Evolutionary conservation across 352 stramenopile species (phyloP).

Genomic region (Phytophthora sojae): DNA sequence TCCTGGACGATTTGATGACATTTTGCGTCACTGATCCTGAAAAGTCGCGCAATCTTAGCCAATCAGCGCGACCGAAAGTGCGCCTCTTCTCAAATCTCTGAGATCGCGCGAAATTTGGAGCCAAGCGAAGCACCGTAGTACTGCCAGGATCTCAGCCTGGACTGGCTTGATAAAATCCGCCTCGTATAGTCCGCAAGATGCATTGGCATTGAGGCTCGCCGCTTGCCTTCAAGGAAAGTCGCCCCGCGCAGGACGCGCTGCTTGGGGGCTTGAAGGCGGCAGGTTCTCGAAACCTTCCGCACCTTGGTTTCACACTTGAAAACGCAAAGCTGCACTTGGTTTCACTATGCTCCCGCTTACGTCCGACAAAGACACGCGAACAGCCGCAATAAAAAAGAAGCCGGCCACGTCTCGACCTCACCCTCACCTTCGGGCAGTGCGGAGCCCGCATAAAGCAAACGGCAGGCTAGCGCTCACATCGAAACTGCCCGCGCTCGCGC

Average conservation of each 20-base stretch:
- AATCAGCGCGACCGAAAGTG: constrained; percentile 10
- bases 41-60: not conserved
- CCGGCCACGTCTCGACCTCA: constrained; percentile 4
- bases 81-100: constrained; percentile 12
- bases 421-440: not conserved
- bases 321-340: constrained; percentile 5
- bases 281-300: constrained; percentile 20
- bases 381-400: constrained; percentile 34
- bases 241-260: not conserved
- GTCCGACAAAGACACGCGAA: constrained; percentile 21
- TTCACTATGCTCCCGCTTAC: constrained; percentile 8
- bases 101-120: constrained; percentile 2
- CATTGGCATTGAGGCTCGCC: not conserved
- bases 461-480: constrained; percentile 23
- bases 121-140: not conserved
- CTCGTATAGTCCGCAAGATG: not conserved
- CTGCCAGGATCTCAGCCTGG: not conserved
- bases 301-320: constrained; percentile 5
- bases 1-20: not conserved
- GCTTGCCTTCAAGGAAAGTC: not conserved
- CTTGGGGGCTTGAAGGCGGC: constrained; percentile 3
- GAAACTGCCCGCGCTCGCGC: not conserved
- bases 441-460: constrained; percentile 27
- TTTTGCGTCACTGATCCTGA: not conserved
- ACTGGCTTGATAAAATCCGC: constrained; percentile 6